Evolutionary conservation across 306 rosid genomes (phyloP).

Genomic region (Trifolium subterraneum): DNA sequence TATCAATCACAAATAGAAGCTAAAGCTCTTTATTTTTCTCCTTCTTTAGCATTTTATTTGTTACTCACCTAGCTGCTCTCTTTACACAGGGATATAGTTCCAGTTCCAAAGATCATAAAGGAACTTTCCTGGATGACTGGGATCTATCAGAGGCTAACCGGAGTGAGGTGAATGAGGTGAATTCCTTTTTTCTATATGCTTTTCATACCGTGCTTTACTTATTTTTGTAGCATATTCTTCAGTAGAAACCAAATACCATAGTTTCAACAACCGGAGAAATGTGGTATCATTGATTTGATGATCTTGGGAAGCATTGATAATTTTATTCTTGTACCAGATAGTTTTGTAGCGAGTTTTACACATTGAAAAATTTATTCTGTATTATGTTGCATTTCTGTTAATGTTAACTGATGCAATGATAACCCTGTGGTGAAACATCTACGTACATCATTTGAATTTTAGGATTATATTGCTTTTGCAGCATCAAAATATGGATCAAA

Average conservation of each 20-base stretch:
- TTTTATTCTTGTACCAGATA: neutral
- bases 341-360: conserved; percentile 11
- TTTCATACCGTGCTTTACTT: conserved; percentile 29
- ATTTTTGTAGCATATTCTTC: conserved; percentile 24
- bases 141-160: conserved; percentile 89
- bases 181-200: conserved; percentile 32
- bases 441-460: conserved; percentile 29
- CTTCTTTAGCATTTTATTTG: conserved; percentile 18
- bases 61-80: conserved; percentile 34
- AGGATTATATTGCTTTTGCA: conserved; percentile 38
- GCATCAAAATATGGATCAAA: conserved; percentile 73
- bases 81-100: conserved; percentile 81
- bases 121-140: conserved; percentile 87
- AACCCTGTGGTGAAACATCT: conserved; percentile 7
- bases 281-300: neutral
- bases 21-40: conserved; percentile 9
- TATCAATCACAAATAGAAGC: conserved; percentile 28
- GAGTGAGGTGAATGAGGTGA: conserved; percentile 79
- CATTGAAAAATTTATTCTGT: conserved; percentile 14
- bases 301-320: conserved; percentile 28
- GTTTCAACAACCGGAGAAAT: conserved; percentile 26
- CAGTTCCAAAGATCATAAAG: conserved; percentile 85
- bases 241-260: conserved; percentile 33
- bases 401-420: neutral
- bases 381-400: conserved; percentile 11